Percentiles rank a stretch among this genome's conserved stretches.
Evolutionary conservation across 2,329 filamentous ascomycete species (phyloP).

Genomic region (Hymenoscyphus salicellus): DNA sequence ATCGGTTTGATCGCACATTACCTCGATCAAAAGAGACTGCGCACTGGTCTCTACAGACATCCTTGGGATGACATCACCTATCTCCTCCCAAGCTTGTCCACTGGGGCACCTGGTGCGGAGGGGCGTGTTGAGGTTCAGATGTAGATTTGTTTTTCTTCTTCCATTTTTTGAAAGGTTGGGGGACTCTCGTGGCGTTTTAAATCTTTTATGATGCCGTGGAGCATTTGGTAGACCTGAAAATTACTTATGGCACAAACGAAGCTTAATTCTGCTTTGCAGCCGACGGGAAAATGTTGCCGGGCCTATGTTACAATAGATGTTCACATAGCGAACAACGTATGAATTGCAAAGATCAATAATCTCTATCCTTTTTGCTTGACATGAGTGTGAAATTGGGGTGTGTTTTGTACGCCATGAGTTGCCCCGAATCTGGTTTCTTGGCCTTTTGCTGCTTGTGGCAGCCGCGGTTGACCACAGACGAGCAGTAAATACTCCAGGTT

Average conservation of each 20-base stretch:
- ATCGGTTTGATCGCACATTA: conserved; percentile 99
- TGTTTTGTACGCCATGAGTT: too few relatives aligned
- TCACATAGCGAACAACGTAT: conserved; percentile 14
- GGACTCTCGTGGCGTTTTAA: conserved; percentile 14
- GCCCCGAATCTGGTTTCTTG: too few relatives aligned
- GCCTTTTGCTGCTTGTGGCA: too few relatives aligned
- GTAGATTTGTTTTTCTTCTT: conserved; percentile 30
- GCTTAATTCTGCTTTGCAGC: background rate
- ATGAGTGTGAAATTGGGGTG: too few relatives aligned
- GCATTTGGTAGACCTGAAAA: conserved; percentile 17
- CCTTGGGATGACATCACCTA: conserved; percentile 99
- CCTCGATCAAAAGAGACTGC: conserved; percentile 98
- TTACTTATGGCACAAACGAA: conserved; percentile 8
- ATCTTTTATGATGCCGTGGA: conserved; percentile 12
- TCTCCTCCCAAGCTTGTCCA: conserved; percentile 77
- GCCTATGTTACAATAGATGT: conserved; percentile 15
- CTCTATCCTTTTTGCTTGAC: too few relatives aligned
- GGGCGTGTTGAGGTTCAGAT: conserved; percentile 87
- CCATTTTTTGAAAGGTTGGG: conserved; percentile 6
- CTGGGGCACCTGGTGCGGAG: conserved; percentile 69
- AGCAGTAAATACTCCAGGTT: too few relatives aligned
- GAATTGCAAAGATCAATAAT: conserved; percentile 6
- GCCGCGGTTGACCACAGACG: too few relatives aligned
- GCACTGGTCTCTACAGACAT: conserved; percentile 97
- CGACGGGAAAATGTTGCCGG: conserved; percentile 4